Evolutionary conservation across 768 basidiomycete species (phyloP).

Genomic region (Auricularia sp.): DNA sequence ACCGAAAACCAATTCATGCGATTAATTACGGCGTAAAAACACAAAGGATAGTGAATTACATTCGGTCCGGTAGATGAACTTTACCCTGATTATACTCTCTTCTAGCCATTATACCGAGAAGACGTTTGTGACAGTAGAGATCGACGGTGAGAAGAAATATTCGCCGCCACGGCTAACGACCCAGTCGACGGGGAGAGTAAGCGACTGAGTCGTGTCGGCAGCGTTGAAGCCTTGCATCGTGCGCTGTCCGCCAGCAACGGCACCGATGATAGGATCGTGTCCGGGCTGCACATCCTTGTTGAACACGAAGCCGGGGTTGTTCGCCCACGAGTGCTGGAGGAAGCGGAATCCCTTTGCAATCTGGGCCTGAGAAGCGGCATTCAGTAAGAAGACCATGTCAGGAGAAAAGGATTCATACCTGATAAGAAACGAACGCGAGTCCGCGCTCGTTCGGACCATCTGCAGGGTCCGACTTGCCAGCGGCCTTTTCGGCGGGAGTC

Average conservation of each 20-base stretch:
- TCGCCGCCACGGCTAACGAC: constrained; percentile 36
- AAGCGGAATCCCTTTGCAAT: constrained; percentile 3
- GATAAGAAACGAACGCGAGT: neutral
- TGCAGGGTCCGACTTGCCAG: neutral
- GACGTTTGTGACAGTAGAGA: constrained; percentile 30
- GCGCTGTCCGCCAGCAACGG: neutral
- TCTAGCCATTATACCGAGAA: neutral
- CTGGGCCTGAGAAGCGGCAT: neutral
- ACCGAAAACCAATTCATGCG: too few relatives aligned
- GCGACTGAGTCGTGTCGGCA: neutral
- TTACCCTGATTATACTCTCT: neutral
- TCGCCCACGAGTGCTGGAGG: constrained; percentile 2
- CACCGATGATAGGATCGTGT: constrained; percentile 2
- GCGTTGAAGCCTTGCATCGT: neutral
- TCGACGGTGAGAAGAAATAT: constrained; percentile 43
- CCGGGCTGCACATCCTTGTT: constrained; percentile 1
- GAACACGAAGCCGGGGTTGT: neutral
- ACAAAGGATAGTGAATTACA: too few relatives aligned
- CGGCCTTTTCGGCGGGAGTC: neutral
- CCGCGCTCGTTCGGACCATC: constrained; percentile 1
- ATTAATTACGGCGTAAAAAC: too few relatives aligned
- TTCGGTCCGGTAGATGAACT: neutral
- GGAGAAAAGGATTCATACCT: too few relatives aligned
- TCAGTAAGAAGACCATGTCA: neutral
- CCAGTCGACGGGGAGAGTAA: neutral